phyloP scores from a whole-genome alignment of 78 protist species.

The Trichosphaerium sp. region DNA sequence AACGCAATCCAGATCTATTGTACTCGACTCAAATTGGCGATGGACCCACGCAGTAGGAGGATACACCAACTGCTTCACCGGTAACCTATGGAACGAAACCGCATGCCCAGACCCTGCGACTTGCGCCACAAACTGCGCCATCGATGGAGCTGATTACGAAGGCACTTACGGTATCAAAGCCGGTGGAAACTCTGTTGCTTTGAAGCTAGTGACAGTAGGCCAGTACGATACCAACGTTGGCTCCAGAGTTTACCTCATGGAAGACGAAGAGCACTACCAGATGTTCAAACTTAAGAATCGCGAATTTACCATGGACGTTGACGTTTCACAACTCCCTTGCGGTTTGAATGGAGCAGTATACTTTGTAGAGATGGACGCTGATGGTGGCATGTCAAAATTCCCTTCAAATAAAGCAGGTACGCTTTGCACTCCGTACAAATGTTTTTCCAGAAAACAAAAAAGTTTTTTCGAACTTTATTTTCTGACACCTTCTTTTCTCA shows the following conservation, averaged over 20 bases:
- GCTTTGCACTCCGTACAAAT: too few species aligned
- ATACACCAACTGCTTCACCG: constrained; percentile 56
- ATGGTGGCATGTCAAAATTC: constrained; percentile 33
- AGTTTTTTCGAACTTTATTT: too few species aligned
- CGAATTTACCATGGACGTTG: constrained; percentile 56
- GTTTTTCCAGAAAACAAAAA: too few species aligned
- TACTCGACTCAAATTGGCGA: constrained; percentile 48
- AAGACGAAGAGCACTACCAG: constrained; percentile 13
- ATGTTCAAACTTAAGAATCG: constrained; percentile 36
- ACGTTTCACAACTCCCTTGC: constrained; percentile 43
- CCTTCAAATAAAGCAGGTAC: constrained; percentile 43
- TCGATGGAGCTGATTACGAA: constrained; percentile 40
- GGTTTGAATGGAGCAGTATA: constrained; percentile 65
- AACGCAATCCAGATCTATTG: not conserved
- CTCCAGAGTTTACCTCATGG: constrained; percentile 39
- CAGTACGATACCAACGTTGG: constrained; percentile 28
- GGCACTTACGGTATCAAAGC: constrained; percentile 43
- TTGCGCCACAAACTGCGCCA: constrained; percentile 36
- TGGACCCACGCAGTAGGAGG: constrained; percentile 32
- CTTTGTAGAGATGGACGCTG: constrained; percentile 48
- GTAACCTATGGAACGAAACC: constrained; percentile 14
- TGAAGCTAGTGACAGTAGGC: constrained; percentile 32
- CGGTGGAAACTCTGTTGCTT: not conserved
- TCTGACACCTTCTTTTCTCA: too few species aligned
- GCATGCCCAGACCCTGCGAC: constrained; percentile 38